Percentiles rank a stretch among this genome's conserved stretches.
Evolutionary conservation across 73 alveolate genomes (phyloP).

Genomic region (Stentor coeruleus): DNA sequence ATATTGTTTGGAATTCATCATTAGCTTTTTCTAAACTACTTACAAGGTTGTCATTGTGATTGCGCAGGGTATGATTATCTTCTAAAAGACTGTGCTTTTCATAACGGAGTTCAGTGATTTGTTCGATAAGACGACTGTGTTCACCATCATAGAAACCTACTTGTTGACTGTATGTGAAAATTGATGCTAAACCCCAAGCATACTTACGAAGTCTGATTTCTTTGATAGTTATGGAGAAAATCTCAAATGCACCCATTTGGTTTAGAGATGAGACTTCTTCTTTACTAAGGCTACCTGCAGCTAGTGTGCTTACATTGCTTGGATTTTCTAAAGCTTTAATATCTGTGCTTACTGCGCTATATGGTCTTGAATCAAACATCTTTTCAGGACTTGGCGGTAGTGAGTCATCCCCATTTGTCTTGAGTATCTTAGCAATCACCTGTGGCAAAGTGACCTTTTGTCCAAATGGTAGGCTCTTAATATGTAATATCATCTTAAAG

Average conservation of each 20-base stretch:
- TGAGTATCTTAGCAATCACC: neutral
- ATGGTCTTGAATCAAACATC: slow-evolving; percentile 8
- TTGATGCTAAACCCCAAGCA: neutral
- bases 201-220: neutral
- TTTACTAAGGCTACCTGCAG: neutral
- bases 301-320: neutral
- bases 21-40: neutral
- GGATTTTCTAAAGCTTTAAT: neutral
- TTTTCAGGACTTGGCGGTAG: neutral
- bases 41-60: slow-evolving; percentile 1
- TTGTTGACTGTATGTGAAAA: neutral
- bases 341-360: neutral
- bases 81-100: slow-evolving; percentile 19
- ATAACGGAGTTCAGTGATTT: slow-evolving; percentile 12
- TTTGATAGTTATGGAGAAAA: neutral
- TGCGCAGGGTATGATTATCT: neutral
- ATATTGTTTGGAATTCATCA: neutral
- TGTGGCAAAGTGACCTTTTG: slow-evolving; percentile 6
- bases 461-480: neutral
- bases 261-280: neutral
- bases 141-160: slow-evolving; percentile 12
- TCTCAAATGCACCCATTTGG: slow-evolving; percentile 19
- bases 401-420: neutral
- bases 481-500: neutral
- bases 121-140: neutral